Evolutionary conservation across 139 green algal genomes (phyloP).

Genomic region (Coccomyxa sp.): DNA sequence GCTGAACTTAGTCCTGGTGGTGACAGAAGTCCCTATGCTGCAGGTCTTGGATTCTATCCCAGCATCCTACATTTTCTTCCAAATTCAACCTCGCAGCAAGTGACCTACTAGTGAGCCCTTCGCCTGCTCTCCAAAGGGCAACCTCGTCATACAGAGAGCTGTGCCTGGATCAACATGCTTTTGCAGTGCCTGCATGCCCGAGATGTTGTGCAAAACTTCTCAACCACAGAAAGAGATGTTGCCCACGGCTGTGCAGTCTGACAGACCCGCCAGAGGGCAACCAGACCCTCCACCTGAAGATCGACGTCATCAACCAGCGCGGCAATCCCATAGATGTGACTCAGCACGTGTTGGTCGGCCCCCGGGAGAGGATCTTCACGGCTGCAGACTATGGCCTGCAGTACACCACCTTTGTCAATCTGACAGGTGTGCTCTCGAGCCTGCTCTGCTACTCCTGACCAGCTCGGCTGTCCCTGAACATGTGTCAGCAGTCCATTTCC

Average conservation of each 20-base stretch:
- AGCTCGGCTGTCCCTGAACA: no score
- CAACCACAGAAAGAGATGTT: no score
- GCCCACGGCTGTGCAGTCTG: neutral
- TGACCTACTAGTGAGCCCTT: neutral
- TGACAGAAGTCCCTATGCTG: no score
- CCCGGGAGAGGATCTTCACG: neutral
- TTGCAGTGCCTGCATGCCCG: neutral
- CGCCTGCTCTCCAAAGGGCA: neutral
- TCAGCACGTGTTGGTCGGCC: neutral
- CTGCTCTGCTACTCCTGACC: no score
- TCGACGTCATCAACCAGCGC: neutral
- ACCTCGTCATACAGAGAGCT: neutral
- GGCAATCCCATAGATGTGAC: neutral
- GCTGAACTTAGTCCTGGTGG: neutral
- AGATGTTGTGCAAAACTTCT: neutral
- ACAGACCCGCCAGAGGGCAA: neutral
- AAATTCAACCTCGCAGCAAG: neutral
- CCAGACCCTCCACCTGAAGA: neutral
- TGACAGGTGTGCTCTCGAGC: no score
- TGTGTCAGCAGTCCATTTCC: no score
- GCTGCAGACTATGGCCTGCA: neutral
- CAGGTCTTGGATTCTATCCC: neutral
- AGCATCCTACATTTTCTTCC: neutral
- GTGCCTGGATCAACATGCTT: neutral
- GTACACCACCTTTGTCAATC: no score